Conservation (phyloP, 1,284 basidiomycete genomes). For the Pseudozyma thailandica region DNA sequence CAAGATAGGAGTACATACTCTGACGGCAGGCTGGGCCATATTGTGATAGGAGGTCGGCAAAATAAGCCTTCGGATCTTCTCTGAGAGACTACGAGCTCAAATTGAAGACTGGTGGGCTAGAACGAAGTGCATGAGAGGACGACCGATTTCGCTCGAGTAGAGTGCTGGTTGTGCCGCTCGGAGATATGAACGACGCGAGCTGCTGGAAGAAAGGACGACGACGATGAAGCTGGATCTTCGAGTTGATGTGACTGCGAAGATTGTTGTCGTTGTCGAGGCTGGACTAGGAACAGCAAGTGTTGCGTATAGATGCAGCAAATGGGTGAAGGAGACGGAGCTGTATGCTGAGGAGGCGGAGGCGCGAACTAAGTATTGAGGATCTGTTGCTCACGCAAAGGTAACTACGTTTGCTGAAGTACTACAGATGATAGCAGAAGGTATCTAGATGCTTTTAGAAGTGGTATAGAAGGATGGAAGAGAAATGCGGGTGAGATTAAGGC, state of each 20-base stretch:
- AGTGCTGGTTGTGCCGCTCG: too few relatives aligned
- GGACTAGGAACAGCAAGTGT: not conserved
- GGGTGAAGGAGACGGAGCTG: too few relatives aligned
- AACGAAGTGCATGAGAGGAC: not conserved
- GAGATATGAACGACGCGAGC: too few relatives aligned
- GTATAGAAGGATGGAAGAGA: conserved; percentile 15
- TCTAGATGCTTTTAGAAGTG: conserved; percentile 34
- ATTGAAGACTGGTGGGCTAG: conserved; percentile 4
- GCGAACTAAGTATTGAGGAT: not conserved
- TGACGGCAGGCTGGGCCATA: conserved; percentile 46
- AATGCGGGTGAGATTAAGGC: conserved; percentile 23
- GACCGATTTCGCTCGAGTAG: too few relatives aligned
- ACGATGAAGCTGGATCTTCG: not conserved
- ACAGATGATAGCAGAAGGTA: conserved; percentile 26
- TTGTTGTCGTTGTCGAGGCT: not conserved
- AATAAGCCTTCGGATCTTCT: conserved; percentile 3
- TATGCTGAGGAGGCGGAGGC: not conserved
- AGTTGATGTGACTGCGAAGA: not conserved
- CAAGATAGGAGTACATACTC: conserved; percentile 13
- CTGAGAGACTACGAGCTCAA: conserved; percentile 11
- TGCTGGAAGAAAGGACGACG: not conserved
- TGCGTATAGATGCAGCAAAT: too few relatives aligned
- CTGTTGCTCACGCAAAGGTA: not conserved
- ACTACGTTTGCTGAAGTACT: conserved; percentile 4
- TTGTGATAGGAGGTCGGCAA: conserved; percentile 1